Percentiles rank a stretch among this genome's conserved stretches.
Conservation (phyloP, 2,329 filamentous ascomycete species). For the Alternaria sp. region DNA sequence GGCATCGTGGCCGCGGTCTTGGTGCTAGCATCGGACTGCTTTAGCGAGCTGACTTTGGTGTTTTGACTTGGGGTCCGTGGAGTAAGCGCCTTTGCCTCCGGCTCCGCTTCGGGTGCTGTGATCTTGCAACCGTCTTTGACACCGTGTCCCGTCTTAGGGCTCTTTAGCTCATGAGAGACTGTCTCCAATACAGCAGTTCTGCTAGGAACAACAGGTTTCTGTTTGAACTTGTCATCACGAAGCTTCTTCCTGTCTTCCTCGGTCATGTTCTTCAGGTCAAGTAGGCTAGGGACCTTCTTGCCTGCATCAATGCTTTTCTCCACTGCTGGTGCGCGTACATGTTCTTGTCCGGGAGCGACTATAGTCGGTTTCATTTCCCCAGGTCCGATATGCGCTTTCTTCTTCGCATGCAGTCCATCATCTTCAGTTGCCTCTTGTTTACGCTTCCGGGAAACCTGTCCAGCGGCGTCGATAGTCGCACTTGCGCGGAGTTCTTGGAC, state of each 20-base stretch:
- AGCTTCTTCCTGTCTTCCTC: slow-evolving; percentile 1
- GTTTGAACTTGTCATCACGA: background rate
- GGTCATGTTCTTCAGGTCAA: background rate
- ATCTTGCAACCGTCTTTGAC: background rate
- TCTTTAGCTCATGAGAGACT: background rate
- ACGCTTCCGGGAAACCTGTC: background rate
- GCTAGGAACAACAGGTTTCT: background rate
- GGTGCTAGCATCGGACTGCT: background rate
- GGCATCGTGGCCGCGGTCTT: background rate
- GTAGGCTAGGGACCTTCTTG: background rate
- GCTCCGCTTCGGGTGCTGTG: background rate
- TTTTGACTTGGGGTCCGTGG: background rate
- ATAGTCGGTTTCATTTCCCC: background rate
- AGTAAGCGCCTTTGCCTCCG: background rate
- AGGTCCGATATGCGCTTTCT: background rate
- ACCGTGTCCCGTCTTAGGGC: background rate
- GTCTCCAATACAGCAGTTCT: background rate
- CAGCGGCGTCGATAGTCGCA: too few relatives aligned
- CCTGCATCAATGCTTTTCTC: background rate
- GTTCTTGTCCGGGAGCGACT: background rate
- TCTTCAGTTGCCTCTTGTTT: background rate
- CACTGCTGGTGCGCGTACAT: background rate
- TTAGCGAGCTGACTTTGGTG: background rate
- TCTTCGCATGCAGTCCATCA: background rate
- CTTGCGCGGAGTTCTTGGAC: background rate